Percentiles rank a stretch among this genome's conserved stretches.
Conservation (phyloP, 164 flowering plant species). For the Amborella trichopoda region DNA sequence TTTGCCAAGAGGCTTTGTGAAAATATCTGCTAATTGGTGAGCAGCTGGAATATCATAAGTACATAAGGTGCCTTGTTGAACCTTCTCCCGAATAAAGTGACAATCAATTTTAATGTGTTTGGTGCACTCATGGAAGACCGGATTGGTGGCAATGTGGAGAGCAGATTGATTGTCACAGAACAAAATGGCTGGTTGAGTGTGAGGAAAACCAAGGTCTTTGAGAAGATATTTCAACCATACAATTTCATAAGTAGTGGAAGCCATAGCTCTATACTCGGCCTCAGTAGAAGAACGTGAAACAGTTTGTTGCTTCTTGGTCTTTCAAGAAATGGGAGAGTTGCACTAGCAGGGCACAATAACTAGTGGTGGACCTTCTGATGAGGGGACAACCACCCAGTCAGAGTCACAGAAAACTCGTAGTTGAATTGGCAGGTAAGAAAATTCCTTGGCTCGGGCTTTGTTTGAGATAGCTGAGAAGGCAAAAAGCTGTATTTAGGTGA, state of each 20-base stretch:
- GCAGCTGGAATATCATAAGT: neutral
- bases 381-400: neutral
- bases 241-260: neutral
- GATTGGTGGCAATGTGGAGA: too few species aligned
- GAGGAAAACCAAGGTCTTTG: neutral
- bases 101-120: too few species aligned
- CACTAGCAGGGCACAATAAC: neutral
- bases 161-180: too few species aligned
- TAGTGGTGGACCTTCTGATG: neutral
- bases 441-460: neutral
- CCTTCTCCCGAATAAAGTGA: neutral
- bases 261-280: neutral
- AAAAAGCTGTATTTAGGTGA: neutral
- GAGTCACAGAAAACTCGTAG: too few species aligned
- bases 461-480: neutral
- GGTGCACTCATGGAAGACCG: too few species aligned
- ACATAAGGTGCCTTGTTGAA: neutral
- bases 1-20: conserved; percentile 3
- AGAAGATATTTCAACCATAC: neutral
- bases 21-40: neutral
- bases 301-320: too few species aligned
- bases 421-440: too few species aligned
- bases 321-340: too few species aligned
- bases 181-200: neutral
- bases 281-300: neutral